These are phyloP conservation scores for Dendrostoma leiphaemia DNA, from an alignment of 2,329 filamentous ascomycete genomes.

Conservation along the genomic window DNA sequence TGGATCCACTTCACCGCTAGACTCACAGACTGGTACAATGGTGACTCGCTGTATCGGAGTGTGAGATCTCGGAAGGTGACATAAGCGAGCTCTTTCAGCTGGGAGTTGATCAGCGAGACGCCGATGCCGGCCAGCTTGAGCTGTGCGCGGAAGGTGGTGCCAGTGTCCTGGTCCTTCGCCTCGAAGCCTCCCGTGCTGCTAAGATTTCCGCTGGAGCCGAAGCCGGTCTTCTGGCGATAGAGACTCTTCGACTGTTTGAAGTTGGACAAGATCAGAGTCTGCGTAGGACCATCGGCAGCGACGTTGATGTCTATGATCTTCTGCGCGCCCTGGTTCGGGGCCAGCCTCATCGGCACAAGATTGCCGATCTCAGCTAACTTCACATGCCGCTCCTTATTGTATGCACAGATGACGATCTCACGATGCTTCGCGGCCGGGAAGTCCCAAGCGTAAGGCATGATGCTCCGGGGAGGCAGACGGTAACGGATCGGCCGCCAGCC, in stretches of 20 bases:
- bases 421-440: slow-evolving; percentile 97
- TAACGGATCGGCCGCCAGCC: slow-evolving; percentile 93
- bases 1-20: slow-evolving; percentile 97
- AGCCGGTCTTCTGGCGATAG: slow-evolving; percentile 64
- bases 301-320: slow-evolving; percentile 98
- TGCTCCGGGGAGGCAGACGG: slow-evolving; percentile 85
- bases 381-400: slow-evolving; percentile 82
- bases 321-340: slow-evolving; percentile 62
- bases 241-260: slow-evolving; percentile 91
- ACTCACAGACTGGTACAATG: slow-evolving; percentile 86
- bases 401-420: slow-evolving; percentile 79
- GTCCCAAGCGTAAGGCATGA: slow-evolving; percentile 99
- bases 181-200: slow-evolving; percentile 74
- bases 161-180: slow-evolving; percentile 86
- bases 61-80: slow-evolving; percentile 89
- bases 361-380: slow-evolving; percentile 97
- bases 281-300: slow-evolving; percentile 89
- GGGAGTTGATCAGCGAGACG: slow-evolving; percentile 88
- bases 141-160: slow-evolving; percentile 85
- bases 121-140: slow-evolving; percentile 87
- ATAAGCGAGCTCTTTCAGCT: slow-evolving; percentile 89
- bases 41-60: slow-evolving; percentile 89
- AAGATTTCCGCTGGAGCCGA: slow-evolving; percentile 44
- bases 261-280: slow-evolving; percentile 90
- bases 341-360: slow-evolving; percentile 88